Evolutionary conservation across 2,329 filamentous ascomycete species (phyloP).

Genomic region (Fusarium sp.): DNA sequence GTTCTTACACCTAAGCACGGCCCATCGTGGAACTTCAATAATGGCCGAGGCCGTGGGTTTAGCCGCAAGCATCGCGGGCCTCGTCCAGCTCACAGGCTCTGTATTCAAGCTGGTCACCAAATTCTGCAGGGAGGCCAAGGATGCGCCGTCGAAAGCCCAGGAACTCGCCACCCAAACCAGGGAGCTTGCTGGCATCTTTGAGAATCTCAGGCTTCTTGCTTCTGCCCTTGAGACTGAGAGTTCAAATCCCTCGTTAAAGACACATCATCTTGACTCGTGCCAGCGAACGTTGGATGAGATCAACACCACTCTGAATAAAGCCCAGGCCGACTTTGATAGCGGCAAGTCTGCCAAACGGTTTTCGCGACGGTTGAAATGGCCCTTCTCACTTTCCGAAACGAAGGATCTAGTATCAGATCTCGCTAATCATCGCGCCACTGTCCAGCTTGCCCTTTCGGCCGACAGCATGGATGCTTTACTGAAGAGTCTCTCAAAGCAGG

Average conservation of each 20-base stretch:
- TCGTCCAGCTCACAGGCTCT: not conserved
- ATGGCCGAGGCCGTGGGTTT: slow-evolving; percentile 5
- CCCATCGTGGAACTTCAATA: not conserved
- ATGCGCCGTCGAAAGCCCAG: slow-evolving; percentile 5
- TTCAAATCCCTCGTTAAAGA: not conserved
- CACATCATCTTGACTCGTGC: not conserved
- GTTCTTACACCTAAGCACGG: not conserved
- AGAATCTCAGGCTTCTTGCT: not conserved
- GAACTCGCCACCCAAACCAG: not conserved
- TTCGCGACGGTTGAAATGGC: not conserved
- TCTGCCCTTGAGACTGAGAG: not conserved
- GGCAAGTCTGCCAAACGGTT: not conserved
- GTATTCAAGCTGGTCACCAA: slow-evolving; percentile 2
- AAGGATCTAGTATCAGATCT: not conserved
- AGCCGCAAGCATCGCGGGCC: slow-evolving; percentile 3
- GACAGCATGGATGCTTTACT: slow-evolving; percentile 6
- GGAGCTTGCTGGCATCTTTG: not conserved
- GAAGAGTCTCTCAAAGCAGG: not conserved
- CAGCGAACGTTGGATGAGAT: not conserved
- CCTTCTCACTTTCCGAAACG: not conserved
- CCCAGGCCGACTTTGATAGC: not conserved
- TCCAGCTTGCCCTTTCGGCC: not conserved
- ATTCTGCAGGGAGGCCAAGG: slow-evolving; percentile 8
- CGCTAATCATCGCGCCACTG: not conserved
- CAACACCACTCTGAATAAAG: not conserved